Base-by-base conservation (phyloP, 2,329 filamentous ascomycete genomes). In the Acrocalymma vagum region DNA sequence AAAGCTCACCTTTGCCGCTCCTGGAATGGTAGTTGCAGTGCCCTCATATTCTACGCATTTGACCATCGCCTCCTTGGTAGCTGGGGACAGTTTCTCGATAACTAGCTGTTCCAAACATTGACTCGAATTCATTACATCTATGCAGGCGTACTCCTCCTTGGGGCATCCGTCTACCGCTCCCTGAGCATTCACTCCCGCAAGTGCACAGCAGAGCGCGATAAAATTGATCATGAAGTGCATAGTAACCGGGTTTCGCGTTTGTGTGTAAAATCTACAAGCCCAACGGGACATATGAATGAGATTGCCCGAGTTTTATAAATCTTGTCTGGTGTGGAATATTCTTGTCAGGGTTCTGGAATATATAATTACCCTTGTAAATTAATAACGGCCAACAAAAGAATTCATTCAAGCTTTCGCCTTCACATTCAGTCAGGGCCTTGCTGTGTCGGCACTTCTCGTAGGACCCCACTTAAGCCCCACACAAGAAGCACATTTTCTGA, bases 61-160 rank as follows among this genome's bases (percentile, higher is more conserved):
- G 1, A 48, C 32, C 43, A 60, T 16, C 16, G 45, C 42, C 22
- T 57, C 55, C 39, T 44, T 53, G 2, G 55, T 53, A 9, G 39
- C 29, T 22, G 42, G 38, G 11, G 37, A 29, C 15, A 18, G 35
- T 5, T 48, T 26, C 23, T 60, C 48, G 18, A 56, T 39, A 9
- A 53, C 37, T 11, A 57, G 18, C 31, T 53, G 51, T 26, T 46
- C 55, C 14, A 59, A 47, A 28, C 55, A 59, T 27, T 55, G 53
- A 33, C 48, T 53, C 3, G 51, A 51, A 37, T 60, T 57, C 11
- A 60, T 60, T 7, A 60, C 45, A 38, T 60, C 55, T 9, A 53
- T 20, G 32, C 55, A 60, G 4, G 55, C 55, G 41, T 49, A 57
- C 38, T 60, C 55, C 32, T 45, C 30, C 23, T 55, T 60, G 15